Base-by-base conservation (phyloP, 1,284 basidiomycete species). In the Cerioporus squamosus region DNA sequence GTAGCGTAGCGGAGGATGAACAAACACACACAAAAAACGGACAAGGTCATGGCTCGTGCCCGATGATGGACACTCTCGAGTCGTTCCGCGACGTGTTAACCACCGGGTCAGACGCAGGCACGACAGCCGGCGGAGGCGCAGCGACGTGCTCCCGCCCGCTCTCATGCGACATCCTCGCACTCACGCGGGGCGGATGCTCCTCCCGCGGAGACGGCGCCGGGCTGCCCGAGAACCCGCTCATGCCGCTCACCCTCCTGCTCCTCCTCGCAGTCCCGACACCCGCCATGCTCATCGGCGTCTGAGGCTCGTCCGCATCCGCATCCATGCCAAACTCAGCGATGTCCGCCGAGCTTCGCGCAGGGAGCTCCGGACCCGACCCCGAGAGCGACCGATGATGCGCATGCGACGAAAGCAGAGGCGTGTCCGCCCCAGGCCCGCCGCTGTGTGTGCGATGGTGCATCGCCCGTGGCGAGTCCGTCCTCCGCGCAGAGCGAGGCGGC, bases 351-450 rank as follows among this genome's bases (percentile, higher is more conserved):
- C 54, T 47, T n/a, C 39, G 51, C 43, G 53, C 54, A 31, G n/a
- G 29, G 23, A 45, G n/a, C 33, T 46, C 40, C 55, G 36, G 20
- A 12, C 26, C 46, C 29, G n/a, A 23, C 29, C 46, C 46, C 23
- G 29, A 18, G n/a, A n/a, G n/a, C 26, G 29, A 33, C 12, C n/a
- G n/a, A 23, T 18, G 24, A n/a, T 45, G 57, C 8, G 17, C 31
- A 43, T 73, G 69, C 42, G 70, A 65, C 9, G 33, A 36, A 33
- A 75, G 69, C 33, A 81, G 63, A 8, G 79, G 74, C 36, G 71
- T 64, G 6, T 66, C 65, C n/a, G 65, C 51, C 48, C 58, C 44
- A 9, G 61, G 33, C 17, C 63, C 67, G 17, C 70, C 71, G 50
- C 71, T 70, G 14, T 61, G 53, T 1, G 61, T 47, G 9, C 69